These are phyloP conservation scores for Zymoseptoria passerinii DNA, from an alignment of 2,329 filamentous ascomycete genomes.

Conservation along the genomic window DNA sequence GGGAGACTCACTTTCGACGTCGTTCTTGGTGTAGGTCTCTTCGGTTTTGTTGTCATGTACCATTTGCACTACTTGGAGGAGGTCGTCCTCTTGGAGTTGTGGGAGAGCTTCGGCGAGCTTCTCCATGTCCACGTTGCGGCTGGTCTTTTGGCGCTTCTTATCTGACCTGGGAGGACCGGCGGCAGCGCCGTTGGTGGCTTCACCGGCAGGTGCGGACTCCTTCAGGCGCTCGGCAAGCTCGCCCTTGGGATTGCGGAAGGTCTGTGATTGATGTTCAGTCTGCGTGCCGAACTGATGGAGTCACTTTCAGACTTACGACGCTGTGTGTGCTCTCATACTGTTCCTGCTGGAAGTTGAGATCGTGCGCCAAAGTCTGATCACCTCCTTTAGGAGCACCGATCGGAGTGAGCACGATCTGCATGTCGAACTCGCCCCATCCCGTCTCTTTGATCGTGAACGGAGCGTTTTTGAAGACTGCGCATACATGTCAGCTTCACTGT, in stretches of 20 bases:
- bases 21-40: conserved; percentile 94
- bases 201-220: conserved; percentile 68
- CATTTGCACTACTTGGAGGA: conserved; percentile 92
- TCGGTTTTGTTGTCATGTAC: conserved; percentile 94
- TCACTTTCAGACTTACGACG: conserved; percentile 46
- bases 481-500: conserved; percentile 5
- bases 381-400: conserved; percentile 65
- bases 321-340: conserved; percentile 76
- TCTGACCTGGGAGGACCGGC: conserved; percentile 49
- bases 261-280: conserved; percentile 33
- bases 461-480: conserved; percentile 61
- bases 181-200: conserved; percentile 48
- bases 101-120: conserved; percentile 89
- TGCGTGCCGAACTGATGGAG: neutral
- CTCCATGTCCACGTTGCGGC: conserved; percentile 69
- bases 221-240: conserved; percentile 70
- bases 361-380: conserved; percentile 72
- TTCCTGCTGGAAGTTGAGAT: conserved; percentile 79
- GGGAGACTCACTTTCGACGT: conserved; percentile 67
- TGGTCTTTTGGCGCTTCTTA: conserved; percentile 61
- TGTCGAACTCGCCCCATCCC: conserved; percentile 98
- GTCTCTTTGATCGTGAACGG: conserved; percentile 89
- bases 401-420: conserved; percentile 74
- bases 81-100: conserved; percentile 83
- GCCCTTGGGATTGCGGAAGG: conserved; percentile 88